Evolutionary conservation across 2,329 filamentous ascomycete genomes (phyloP), one percentile per base, ranked within the genome.

Genomic region (Neoarthrinium moseri): DNA sequence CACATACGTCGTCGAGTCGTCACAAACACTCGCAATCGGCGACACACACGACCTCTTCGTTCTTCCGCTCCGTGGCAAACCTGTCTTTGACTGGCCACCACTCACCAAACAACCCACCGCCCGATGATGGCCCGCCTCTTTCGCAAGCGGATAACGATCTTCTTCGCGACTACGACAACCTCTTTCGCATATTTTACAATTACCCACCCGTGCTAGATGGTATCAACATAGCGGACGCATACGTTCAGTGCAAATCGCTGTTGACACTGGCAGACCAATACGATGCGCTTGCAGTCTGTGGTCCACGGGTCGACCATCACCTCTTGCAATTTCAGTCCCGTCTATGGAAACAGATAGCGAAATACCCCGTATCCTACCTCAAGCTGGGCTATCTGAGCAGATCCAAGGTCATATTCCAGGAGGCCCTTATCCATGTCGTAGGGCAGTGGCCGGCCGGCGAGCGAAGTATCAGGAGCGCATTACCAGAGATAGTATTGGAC

Each of bases 181-280:
- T 97, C 18, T 95, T 97, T 65, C 88, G 91, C 57, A 87, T 94
- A 51, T 96, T 96, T 73, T 97, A 97, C 75, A 96, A 96, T 66
- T 89, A 95, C 64, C 74, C 90, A 0, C 92, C 92, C 0, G 62
- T 83, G 0, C 78, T 97, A 24, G 91, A 96, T 67, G 80, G 81
- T 21, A 78, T 94, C 64, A 95, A 94, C 64, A 95, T 97, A 53
- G 90, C 91, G 44, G 87, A 91, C 50, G 91, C 91, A 20, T 96
- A 96, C 62, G 85, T 94, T 34, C 90, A 96, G 67, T 96, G 90
- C 78, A 96, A 96, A 68, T 87, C 89, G 11, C 80, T 97, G 3
- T 79, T 97, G 32, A 82, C 83, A 11, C 77, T 96, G 15, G 92
- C 91, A n/a, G 91, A 96, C 67, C 89, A 94, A 73, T 96, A 96